Conservation (phyloP, 768 basidiomycete genomes). For the Hericium rajendrae region DNA sequence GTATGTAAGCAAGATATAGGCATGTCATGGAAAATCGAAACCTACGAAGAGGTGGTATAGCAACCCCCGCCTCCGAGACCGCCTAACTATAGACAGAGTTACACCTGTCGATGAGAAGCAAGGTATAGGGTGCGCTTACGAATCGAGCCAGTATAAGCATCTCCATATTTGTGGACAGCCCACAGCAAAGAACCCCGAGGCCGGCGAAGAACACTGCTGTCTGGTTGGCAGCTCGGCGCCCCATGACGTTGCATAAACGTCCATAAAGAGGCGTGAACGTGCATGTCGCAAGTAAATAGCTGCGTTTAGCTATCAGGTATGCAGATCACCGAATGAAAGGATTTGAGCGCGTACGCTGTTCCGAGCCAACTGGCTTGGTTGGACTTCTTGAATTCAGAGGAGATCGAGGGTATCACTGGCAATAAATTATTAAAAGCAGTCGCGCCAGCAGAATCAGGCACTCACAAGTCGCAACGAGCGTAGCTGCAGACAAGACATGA, state of each 20-base stretch:
- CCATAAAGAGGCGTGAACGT: constrained; percentile 82
- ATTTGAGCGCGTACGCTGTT: constrained; percentile 39
- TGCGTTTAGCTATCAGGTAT: constrained; percentile 21
- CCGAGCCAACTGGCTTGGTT: constrained; percentile 81
- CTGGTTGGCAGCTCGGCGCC: constrained; percentile 59
- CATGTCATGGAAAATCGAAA: constrained; percentile 1
- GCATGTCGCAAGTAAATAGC: constrained; percentile 69
- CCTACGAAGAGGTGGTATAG: constrained; percentile 60
- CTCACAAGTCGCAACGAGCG: constrained; percentile 73
- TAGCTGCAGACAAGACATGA: constrained; percentile 30
- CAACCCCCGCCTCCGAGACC: constrained; percentile 75
- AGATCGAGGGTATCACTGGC: constrained; percentile 69
- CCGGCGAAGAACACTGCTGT: constrained; percentile 50
- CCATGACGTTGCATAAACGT: constrained; percentile 65
- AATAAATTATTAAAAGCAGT: neutral
- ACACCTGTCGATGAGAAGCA: neutral
- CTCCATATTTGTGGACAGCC: constrained; percentile 61
- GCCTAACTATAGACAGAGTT: constrained; percentile 36
- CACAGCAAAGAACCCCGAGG: constrained; percentile 61
- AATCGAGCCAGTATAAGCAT: constrained; percentile 66
- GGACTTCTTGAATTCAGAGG: constrained; percentile 67
- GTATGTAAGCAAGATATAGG: neutral
- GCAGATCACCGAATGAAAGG: neutral
- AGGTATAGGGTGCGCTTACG: constrained; percentile 30
- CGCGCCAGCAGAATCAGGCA: constrained; percentile 1